Evolutionary conservation across 2,329 filamentous ascomycete genomes (phyloP), one percentile per base, ranked within the genome.

Genomic region (Aquanectria penicillioides): DNA sequence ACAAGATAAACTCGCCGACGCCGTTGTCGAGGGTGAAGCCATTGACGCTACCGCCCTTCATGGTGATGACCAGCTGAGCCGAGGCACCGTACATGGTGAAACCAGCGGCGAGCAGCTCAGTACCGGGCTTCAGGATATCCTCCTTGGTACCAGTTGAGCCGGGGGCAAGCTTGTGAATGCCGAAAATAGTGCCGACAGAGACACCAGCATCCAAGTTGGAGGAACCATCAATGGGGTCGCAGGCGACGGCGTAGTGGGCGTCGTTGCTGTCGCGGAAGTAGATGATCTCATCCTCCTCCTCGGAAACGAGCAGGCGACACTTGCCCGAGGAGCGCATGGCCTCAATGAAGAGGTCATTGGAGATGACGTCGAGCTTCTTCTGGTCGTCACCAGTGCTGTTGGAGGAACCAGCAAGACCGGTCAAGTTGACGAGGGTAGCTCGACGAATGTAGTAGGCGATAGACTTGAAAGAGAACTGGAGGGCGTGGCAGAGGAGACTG

Each of bases 61-160:
- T 97, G 68, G 95, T 99, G 74, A 99, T 91, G 71, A 99, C 95
- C 40, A 99, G 85, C 81, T 98, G 94, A 4, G 95, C 89, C 3
- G 94, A 97, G 68, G 95, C 95, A 73, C 95, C 95, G 80, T 99
- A 99, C 95, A 99, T 99, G 78, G 95, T 99, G 85, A 99, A 99
- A n/a, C 95, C 95, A 18, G 92, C 89, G 29, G 95, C 94, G 17
- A 98, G 86, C 66, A 98, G 87, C 78, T 97, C 94, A 2, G 91
- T 94, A 55, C 95, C 95, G 1, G 95, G 91, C 77, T 89, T 89
- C 59, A 98, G 86, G 61, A 99, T 86, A 75, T 98, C 94, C 72
- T 96, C 93, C 69, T 91, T 89, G 59, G 85, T 89, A 65, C 91
- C 91, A 59, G 80, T 83, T 12, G 90, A 88, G 64, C 85, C 89